Evolutionary conservation across 371 early-diverging fungal species (phyloP).

Genomic region (Mucor piriformis): DNA sequence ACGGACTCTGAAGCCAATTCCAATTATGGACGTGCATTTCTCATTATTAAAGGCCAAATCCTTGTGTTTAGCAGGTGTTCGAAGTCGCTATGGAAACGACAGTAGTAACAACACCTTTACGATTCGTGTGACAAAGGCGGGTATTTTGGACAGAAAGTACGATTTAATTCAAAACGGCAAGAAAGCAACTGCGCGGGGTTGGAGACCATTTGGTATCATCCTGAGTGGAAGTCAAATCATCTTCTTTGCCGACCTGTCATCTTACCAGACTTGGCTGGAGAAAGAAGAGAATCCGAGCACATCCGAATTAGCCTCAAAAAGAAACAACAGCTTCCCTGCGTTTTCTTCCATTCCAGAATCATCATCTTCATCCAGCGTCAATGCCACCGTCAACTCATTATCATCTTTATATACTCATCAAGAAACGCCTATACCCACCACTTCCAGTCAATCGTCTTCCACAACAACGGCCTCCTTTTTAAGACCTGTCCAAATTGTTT

Average conservation of each 20-base stretch:
- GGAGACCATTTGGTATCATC: slow-evolving; percentile 77
- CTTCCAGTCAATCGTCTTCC: slow-evolving; percentile 1
- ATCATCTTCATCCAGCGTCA: slow-evolving; percentile 8
- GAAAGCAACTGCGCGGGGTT: slow-evolving; percentile 69
- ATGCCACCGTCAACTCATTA: slow-evolving; percentile 18
- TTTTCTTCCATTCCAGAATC: slow-evolving; percentile 13
- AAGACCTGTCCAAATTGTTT: slow-evolving; percentile 59
- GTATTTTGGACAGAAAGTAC: slow-evolving; percentile 71
- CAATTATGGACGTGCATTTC: slow-evolving; percentile 36
- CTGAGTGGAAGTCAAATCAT: slow-evolving; percentile 79
- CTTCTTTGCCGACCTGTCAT: slow-evolving; percentile 63
- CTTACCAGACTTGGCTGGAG: slow-evolving; percentile 50
- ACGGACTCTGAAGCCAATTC: slow-evolving; percentile 31
- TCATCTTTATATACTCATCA: slow-evolving; percentile 22
- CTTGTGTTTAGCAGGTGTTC: slow-evolving; percentile 47
- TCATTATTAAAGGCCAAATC: slow-evolving; percentile 45
- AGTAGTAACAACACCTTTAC: slow-evolving; percentile 43
- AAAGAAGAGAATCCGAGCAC: slow-evolving; percentile 1
- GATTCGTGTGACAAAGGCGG: slow-evolving; percentile 72
- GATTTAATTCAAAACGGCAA: slow-evolving; percentile 70
- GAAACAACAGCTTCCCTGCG: slow-evolving; percentile 29
- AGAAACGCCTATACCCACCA: slow-evolving; percentile 12
- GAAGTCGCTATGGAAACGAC: slow-evolving; percentile 29
- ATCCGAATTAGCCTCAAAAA: not conserved
- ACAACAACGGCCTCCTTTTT: slow-evolving; percentile 11